phyloP scores from a whole-genome alignment of 129 eudicot genomes.

The Kitagawia praeruptora region DNA sequence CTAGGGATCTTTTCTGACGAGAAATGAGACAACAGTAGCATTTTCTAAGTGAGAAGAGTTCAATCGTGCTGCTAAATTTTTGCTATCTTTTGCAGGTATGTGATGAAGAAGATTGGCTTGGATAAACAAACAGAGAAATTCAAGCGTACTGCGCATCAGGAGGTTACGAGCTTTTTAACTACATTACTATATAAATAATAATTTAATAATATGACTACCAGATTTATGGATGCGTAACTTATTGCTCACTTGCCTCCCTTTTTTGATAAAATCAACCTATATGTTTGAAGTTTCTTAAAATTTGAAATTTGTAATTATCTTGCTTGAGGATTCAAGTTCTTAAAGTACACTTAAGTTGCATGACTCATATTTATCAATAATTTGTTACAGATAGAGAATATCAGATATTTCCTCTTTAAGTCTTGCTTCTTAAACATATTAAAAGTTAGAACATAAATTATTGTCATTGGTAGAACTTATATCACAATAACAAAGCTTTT shows the following conservation, averaged over 20 bases:
- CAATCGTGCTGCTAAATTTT: background rate
- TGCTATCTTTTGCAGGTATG: constrained; percentile 48
- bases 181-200: background rate
- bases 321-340: background rate
- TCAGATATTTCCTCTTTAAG: background rate
- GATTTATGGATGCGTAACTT: background rate
- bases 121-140: constrained; percentile 85
- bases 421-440: background rate
- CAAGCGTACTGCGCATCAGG: constrained; percentile 78
- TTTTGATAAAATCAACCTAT: background rate
- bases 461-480: background rate
- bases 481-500: background rate
- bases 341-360: too few relatives aligned
- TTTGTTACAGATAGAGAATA: background rate
- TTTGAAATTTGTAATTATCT: background rate
- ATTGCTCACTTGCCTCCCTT: background rate
- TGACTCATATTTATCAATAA: background rate
- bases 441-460: background rate
- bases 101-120: constrained; percentile 80
- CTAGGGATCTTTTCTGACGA: background rate
- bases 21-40: background rate
- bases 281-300: background rate
- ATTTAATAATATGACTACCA: background rate
- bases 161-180: constrained; percentile 31
- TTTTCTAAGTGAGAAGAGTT: background rate